Conservation (phyloP, 2,329 filamentous ascomycete species). For the Zymoseptoria ardabiliae region DNA sequence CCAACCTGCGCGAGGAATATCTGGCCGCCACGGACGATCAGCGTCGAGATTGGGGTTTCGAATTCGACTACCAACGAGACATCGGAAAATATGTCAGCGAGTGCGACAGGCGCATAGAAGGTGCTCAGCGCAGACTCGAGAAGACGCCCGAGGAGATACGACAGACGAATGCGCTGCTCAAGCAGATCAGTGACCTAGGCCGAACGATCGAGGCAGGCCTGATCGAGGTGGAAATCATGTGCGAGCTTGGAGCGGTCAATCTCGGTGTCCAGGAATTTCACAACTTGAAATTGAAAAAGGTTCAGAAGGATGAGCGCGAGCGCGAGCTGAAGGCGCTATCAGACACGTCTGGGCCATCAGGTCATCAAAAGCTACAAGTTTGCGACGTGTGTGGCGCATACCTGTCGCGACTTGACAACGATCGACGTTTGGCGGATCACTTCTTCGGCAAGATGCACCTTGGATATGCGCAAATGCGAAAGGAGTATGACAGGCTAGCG, state of each 20-base stretch:
- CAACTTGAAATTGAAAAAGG: slow-evolving; percentile 71
- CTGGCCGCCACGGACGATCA: slow-evolving; percentile 64
- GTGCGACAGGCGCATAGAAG: slow-evolving; percentile 89
- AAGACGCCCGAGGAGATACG: slow-evolving; percentile 97
- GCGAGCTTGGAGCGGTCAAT: slow-evolving; percentile 71
- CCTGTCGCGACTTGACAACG: slow-evolving; percentile 84
- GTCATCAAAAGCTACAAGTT: slow-evolving; percentile 96
- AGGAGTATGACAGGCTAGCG: slow-evolving; percentile 78
- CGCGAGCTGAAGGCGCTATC: slow-evolving; percentile 82
- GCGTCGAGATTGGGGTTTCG: slow-evolving; percentile 75
- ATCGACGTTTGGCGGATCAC: slow-evolving; percentile 86
- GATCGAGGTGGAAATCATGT: slow-evolving; percentile 77
- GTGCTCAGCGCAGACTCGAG: slow-evolving; percentile 80
- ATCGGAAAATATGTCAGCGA: slow-evolving; percentile 96
- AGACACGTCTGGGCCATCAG: slow-evolving; percentile 85
- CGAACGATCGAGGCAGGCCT: slow-evolving; percentile 74
- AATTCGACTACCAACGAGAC: slow-evolving; percentile 93
- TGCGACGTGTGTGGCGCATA: slow-evolving; percentile 98
- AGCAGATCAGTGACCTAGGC: slow-evolving; percentile 73
- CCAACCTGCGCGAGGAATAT: slow-evolving; percentile 83
- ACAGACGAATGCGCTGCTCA: slow-evolving; percentile 74
- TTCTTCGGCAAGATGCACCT: slow-evolving; percentile 99
- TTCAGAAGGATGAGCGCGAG: slow-evolving; percentile 76
- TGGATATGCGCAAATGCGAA: slow-evolving; percentile 96
- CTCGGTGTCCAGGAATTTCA: slow-evolving; percentile 82